A percentile compares a stretch with the other conserved stretches of the same genome.
phyloP scores from a whole-genome alignment of 495 filamentous ascomycete species.

The Podospora australis region DNA sequence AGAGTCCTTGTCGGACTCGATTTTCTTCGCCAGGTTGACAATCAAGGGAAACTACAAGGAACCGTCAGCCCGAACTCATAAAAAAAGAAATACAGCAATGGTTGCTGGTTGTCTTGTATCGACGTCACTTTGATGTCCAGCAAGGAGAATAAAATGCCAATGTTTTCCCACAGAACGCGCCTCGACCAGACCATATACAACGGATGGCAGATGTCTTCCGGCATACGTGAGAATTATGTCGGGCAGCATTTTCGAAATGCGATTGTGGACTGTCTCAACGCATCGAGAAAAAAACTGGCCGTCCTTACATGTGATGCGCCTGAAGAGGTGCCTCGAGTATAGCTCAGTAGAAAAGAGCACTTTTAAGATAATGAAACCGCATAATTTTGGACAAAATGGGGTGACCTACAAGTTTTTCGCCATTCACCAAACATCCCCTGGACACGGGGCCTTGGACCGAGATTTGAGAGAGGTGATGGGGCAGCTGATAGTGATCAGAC shows the following conservation, averaged over 20 bases:
- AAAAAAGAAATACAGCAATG: too few species aligned
- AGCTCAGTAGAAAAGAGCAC: background rate
- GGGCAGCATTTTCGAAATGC: too few species aligned
- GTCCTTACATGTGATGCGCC: too few species aligned
- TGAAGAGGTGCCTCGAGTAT: background rate
- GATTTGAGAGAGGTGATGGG: slow-evolving; percentile 2
- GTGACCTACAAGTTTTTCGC: slow-evolving; percentile 40
- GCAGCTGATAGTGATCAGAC: background rate
- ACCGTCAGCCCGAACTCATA: slow-evolving; percentile 15
- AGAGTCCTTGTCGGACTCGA: slow-evolving; percentile 33
- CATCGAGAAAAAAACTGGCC: too few species aligned
- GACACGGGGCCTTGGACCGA: slow-evolving; percentile 10
- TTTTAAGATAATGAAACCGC: background rate
- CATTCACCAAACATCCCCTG: slow-evolving; percentile 52
- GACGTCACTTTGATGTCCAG: too few species aligned
- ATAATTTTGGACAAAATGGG: background rate
- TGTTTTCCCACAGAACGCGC: too few species aligned
- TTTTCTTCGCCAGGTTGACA: slow-evolving; percentile 30
- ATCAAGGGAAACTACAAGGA: slow-evolving; percentile 38
- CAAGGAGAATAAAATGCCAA: too few species aligned
- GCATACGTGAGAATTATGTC: background rate
- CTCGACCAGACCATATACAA: too few species aligned
- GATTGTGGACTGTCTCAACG: too few species aligned
- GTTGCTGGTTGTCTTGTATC: too few species aligned
- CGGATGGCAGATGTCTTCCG: too few species aligned